Evolutionary conservation across 192 early-diverging fungal species (phyloP), one percentile per base, ranked within the genome.

Genomic region (Coemansia sp.): DNA sequence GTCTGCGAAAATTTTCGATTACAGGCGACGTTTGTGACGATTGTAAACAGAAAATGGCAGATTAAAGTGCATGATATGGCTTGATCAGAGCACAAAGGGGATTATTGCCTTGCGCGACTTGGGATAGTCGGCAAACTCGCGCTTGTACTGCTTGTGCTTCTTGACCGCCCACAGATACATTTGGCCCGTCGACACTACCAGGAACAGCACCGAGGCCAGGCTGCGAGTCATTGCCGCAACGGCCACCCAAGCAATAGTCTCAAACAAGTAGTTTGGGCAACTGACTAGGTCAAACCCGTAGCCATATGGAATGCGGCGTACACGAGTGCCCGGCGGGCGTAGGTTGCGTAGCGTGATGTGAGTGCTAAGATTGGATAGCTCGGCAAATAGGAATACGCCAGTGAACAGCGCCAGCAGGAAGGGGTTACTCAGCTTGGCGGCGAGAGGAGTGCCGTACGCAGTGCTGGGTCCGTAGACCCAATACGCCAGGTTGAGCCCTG

Each of bases 131-230:
- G 88, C 85, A 85, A 98, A 98, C 77, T 98, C 96, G 70, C 90
- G 90, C 67, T 79, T 85, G 76, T 98, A 98, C 55, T 87, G 85
- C 67, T 88, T 88, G 85, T 97, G 95, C 86, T 98, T 98, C 88
- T 98, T 98, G 72, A 95, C 67, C 4, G 96, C 96, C 96, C 96
- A 98, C 9, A 91, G 29, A 67, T 92, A 93, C 96, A 97, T 97
- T 78, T 96, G 90, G 58, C 81, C 90, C n/a, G 86, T 83, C 36
- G 88, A 89, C 59, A 91, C 88, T 34, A 87, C 77, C 60, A 89
- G 85, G 69, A 94, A 92, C 37, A 92, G 67, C 57, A 88, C 75
- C 9, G 88, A 86, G 55, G 87, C 86, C 69, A 82, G 70, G 46
- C 88, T 90, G 68, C 90, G 89, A 21, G 93, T 94, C 72, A 97